Conservation (phyloP, 768 basidiomycete species). For the Leccinum longicurvipes region DNA sequence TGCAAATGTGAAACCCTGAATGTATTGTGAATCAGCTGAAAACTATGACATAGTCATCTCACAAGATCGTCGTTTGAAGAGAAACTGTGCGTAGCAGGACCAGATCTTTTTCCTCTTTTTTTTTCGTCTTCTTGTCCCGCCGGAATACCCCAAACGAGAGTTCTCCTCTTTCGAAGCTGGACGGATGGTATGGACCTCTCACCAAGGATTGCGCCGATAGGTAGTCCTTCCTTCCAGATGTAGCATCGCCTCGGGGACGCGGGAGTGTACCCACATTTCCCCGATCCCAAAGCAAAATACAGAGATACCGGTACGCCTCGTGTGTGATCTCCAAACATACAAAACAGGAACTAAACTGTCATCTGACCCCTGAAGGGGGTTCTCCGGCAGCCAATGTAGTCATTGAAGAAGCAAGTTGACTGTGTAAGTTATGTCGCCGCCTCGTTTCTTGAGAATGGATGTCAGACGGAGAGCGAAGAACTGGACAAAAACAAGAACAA, state of each 20-base stretch:
- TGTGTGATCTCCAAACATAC: slow-evolving; percentile 13
- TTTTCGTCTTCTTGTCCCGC: neutral
- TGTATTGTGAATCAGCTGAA: neutral
- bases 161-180: neutral
- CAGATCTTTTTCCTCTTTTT: neutral
- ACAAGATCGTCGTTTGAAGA: neutral
- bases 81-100: neutral
- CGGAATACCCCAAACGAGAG: neutral
- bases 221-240: slow-evolving; percentile 22
- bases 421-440: slow-evolving; percentile 13
- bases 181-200: slow-evolving; percentile 1
- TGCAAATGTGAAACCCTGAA: slow-evolving; percentile 16
- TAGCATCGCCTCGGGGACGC: slow-evolving; percentile 30
- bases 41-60: neutral
- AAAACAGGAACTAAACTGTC: slow-evolving; percentile 10
- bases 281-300: slow-evolving; percentile 13
- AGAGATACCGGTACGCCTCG: slow-evolving; percentile 13
- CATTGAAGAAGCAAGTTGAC: slow-evolving; percentile 15
- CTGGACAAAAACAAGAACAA: slow-evolving; percentile 3
- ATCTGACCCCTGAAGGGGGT: slow-evolving; percentile 7
- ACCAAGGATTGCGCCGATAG: slow-evolving; percentile 12
- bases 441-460: slow-evolving; percentile 15
- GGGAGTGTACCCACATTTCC: slow-evolving; percentile 20
- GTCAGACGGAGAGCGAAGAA: slow-evolving; percentile 4
- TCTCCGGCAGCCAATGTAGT: slow-evolving; percentile 10